Evolutionary conservation across 2,329 filamentous ascomycete species (phyloP).

Genomic region (Ophiostoma perfectum): DNA sequence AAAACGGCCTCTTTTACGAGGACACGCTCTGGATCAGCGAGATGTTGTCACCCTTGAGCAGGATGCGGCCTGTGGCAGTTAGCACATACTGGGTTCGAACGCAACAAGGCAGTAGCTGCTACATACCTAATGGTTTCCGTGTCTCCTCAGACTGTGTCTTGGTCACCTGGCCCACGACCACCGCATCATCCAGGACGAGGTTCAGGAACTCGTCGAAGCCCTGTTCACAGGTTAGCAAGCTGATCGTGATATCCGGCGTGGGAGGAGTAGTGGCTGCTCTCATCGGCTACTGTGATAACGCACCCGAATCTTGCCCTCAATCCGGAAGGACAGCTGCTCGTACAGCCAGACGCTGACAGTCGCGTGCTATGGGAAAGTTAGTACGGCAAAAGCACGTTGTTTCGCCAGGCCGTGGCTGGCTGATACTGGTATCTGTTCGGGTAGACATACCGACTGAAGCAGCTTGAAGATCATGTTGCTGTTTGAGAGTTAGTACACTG

Average conservation of each 20-base stretch:
- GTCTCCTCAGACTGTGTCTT: conserved; percentile 73
- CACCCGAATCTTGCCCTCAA: conserved; percentile 94
- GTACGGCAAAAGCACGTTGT: background rate
- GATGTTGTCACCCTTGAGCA: conserved; percentile 85
- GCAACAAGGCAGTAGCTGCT: background rate
- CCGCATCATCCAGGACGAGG: conserved; percentile 81
- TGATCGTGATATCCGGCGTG: background rate
- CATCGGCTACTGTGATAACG: conserved; percentile 29
- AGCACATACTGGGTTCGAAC: background rate
- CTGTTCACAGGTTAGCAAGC: conserved; percentile 40
- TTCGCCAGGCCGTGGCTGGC: background rate
- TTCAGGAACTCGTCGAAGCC: conserved; percentile 99
- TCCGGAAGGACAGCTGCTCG: conserved; percentile 88
- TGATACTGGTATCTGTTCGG: background rate
- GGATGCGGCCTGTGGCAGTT: conserved; percentile 60
- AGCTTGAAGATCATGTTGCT: conserved; percentile 89
- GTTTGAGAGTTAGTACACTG: background rate
- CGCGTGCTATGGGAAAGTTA: conserved; percentile 51
- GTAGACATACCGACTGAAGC: conserved; percentile 50
- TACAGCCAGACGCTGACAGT: conserved; percentile 95
- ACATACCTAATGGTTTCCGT: conserved; percentile 70
- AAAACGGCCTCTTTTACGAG: conserved; percentile 15
- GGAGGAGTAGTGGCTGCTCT: background rate
- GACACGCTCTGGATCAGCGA: conserved; percentile 64
- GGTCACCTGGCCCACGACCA: conserved; percentile 81